Evolutionary conservation across 768 basidiomycete species (phyloP).

Genomic region (Psilocybe tampanensis): DNA sequence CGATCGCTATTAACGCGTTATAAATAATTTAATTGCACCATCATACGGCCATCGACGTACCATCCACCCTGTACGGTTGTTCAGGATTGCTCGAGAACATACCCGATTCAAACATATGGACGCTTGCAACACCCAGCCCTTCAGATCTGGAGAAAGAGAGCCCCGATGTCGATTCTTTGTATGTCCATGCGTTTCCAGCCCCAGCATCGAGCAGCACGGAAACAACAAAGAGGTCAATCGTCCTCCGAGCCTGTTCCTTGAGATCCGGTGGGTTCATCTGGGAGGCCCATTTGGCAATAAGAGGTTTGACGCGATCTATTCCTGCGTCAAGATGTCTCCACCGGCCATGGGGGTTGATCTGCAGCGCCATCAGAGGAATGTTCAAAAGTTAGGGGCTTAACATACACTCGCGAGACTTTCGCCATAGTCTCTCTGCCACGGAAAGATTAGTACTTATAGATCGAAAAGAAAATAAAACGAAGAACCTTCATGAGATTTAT

Average conservation of each 20-base stretch:
- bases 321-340: constrained; percentile 89
- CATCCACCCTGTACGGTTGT: constrained; percentile 78
- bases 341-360: constrained; percentile 88
- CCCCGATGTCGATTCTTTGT: constrained; percentile 59
- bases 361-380: background rate
- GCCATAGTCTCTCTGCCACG: constrained; percentile 71
- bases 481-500: constrained; percentile 75
- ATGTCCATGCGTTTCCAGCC: constrained; percentile 84
- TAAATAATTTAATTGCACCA: background rate
- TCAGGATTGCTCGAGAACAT: constrained; percentile 70
- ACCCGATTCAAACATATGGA: constrained; percentile 86
- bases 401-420: constrained; percentile 64
- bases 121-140: constrained; percentile 87
- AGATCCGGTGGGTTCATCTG: constrained; percentile 40
- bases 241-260: constrained; percentile 67
- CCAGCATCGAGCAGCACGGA: constrained; percentile 96
- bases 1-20: constrained; percentile 53
- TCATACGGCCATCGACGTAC: constrained; percentile 42
- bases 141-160: constrained; percentile 66
- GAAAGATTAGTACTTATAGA: constrained; percentile 9
- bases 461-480: background rate
- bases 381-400: constrained; percentile 1
- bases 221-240: constrained; percentile 88
- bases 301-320: constrained; percentile 58
- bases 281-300: constrained; percentile 59